Percentiles rank a stretch among this genome's conserved stretches.
Conservation (phyloP, 176 grass and related monocot species). For the Cenchrus americanus region DNA sequence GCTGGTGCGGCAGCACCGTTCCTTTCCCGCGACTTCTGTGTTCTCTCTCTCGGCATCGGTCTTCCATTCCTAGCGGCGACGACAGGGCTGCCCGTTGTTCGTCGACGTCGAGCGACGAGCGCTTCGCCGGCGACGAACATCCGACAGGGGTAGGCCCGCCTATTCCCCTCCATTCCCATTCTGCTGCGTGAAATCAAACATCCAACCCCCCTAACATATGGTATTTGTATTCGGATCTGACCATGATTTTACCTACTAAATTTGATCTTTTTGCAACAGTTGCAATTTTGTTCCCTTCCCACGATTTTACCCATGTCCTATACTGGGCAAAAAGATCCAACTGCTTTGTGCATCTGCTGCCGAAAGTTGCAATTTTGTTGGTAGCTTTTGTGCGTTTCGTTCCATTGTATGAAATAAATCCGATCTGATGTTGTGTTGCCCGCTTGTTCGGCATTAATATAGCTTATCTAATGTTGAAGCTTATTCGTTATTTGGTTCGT, state of each 20-base stretch:
- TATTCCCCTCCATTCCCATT: background rate
- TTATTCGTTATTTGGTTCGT: conserved; percentile 15
- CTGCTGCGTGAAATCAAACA: background rate
- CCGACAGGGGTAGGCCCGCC: background rate
- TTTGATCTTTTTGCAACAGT: background rate
- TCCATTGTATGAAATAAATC: background rate
- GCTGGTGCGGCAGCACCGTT: too few relatives aligned
- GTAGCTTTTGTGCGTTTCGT: background rate
- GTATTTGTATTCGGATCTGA: conserved; percentile 5
- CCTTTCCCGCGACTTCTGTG: too few relatives aligned
- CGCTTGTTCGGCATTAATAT: conserved; percentile 10
- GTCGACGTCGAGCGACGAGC: too few relatives aligned
- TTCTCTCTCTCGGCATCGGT: too few relatives aligned
- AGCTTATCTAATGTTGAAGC: background rate
- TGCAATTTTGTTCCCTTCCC: too few relatives aligned
- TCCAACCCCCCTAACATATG: background rate
- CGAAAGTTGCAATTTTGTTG: conserved; percentile 1
- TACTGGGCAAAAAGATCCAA: background rate
- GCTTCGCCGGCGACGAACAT: background rate
- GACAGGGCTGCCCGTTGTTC: too few relatives aligned
- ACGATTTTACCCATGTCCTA: too few relatives aligned
- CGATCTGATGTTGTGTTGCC: background rate
- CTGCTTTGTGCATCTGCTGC: background rate
- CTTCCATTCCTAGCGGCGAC: too few relatives aligned
- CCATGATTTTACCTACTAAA: background rate